Evolutionary conservation across 495 filamentous ascomycete genomes (phyloP).

Genomic region (Delitschia confertaspora): DNA sequence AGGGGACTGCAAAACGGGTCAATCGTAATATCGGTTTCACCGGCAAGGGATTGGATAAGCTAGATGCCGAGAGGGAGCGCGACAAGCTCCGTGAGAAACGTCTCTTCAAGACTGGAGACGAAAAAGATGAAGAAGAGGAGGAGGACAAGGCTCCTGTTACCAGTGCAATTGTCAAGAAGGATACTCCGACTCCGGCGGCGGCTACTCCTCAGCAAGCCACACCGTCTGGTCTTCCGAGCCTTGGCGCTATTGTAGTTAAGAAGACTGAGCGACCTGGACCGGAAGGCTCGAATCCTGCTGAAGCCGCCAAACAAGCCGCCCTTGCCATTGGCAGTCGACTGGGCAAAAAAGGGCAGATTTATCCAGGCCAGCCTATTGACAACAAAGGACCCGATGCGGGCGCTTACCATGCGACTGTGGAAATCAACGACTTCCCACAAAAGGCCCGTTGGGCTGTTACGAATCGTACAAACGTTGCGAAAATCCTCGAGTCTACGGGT

Average conservation of each 20-base stretch:
- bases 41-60: constrained; percentile 83
- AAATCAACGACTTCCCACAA: constrained; percentile 99
- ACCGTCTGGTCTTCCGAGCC: constrained; percentile 37
- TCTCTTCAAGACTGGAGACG: constrained; percentile 82
- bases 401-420: constrained; percentile 91
- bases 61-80: constrained; percentile 84
- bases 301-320: constrained; percentile 76
- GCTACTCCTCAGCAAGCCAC: constrained; percentile 47
- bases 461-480: constrained; percentile 96
- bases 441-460: constrained; percentile 99
- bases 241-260: constrained; percentile 70
- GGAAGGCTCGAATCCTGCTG: constrained; percentile 56
- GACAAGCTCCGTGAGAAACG: constrained; percentile 77
- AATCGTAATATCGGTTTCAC: constrained; percentile 83
- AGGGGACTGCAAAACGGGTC: constrained; percentile 79
- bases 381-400: constrained; percentile 98
- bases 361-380: constrained; percentile 90
- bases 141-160: constrained; percentile 32
- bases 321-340: constrained; percentile 80
- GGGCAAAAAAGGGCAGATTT: constrained; percentile 74
- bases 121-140: constrained; percentile 65
- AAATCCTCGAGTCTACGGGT: constrained; percentile 89
- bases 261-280: constrained; percentile 51
- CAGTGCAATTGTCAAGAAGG: constrained; percentile 25
- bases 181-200: constrained; percentile 36